phyloP scores from a whole-genome alignment of 306 rosid genomes.

The Crataegus laevigata region DNA sequence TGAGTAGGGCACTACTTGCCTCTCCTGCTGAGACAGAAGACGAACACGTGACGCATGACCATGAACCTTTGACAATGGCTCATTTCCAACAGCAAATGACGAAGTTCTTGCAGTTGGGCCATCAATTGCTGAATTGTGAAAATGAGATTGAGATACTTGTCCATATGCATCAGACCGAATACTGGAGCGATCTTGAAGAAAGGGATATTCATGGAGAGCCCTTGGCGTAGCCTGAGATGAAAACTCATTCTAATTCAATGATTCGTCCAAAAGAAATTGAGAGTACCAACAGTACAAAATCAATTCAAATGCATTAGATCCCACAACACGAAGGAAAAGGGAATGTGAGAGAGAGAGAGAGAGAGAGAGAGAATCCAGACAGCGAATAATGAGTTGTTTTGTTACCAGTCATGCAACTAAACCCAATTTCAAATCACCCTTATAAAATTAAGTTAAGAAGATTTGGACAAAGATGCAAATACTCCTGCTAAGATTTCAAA shows the following conservation, averaged over 20 bases:
- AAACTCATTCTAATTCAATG: slow-evolving; percentile 29
- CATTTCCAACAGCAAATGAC: slow-evolving; percentile 54
- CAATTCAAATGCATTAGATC: neutral
- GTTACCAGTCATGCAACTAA: neutral
- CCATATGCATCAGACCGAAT: slow-evolving; percentile 61
- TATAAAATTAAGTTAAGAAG: neutral
- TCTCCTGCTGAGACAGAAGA: slow-evolving; percentile 52
- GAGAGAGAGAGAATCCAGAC: neutral
- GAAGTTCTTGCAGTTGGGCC: slow-evolving; percentile 58
- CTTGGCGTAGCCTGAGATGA: slow-evolving; percentile 61
- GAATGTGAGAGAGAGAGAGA: neutral
- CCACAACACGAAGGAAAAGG: neutral
- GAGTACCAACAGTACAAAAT: neutral
- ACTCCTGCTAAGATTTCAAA: neutral
- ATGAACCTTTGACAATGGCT: slow-evolving; percentile 58
- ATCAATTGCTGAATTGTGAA: slow-evolving; percentile 54
- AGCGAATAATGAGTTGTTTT: neutral
- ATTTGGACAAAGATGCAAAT: neutral
- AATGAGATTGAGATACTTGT: slow-evolving; percentile 56
- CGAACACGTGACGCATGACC: slow-evolving; percentile 68
- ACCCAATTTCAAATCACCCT: neutral
- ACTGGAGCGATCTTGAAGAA: slow-evolving; percentile 56
- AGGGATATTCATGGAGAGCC: slow-evolving; percentile 62
- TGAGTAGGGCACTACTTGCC: slow-evolving; percentile 45
- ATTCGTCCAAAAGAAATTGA: slow-evolving; percentile 16